These are phyloP conservation scores for Salix exigua DNA, from an alignment of 345 rosid species.

Conservation along the genomic window DNA sequence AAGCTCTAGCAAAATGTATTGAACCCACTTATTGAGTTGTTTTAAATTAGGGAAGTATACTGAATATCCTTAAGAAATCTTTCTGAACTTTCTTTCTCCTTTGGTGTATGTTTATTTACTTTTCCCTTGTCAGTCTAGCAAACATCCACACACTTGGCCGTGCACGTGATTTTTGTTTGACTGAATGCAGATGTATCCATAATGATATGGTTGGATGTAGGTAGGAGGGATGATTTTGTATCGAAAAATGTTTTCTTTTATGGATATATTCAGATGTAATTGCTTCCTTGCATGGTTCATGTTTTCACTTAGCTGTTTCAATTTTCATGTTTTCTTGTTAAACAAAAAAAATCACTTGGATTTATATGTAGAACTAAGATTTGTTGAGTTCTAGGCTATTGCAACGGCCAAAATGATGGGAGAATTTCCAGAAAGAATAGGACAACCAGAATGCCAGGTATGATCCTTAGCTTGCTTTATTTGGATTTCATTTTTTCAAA, in stretches of 20 bases:
- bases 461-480: constrained; percentile 6
- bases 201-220: not conserved
- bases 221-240: not conserved
- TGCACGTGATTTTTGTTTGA: not conserved
- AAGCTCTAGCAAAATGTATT: not conserved
- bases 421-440: constrained; percentile 91
- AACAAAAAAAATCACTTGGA: not conserved
- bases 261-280: not conserved
- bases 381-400: constrained; percentile 60
- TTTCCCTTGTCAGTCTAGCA: not conserved
- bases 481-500: not conserved
- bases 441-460: constrained; percentile 98
- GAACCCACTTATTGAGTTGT: not conserved
- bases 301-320: not conserved
- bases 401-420: constrained; percentile 91
- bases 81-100: not conserved
- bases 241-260: not conserved
- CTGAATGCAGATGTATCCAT: not conserved
- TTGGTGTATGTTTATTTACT: not conserved
- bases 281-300: not conserved
- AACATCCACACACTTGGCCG: not conserved
- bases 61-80: not conserved
- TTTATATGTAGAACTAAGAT: constrained; percentile 22
- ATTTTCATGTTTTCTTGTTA: not conserved
- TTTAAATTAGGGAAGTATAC: not conserved